These are phyloP conservation scores for Macrophomina tecta DNA, from an alignment of 2,329 filamentous ascomycete genomes.

Conservation along the genomic window DNA sequence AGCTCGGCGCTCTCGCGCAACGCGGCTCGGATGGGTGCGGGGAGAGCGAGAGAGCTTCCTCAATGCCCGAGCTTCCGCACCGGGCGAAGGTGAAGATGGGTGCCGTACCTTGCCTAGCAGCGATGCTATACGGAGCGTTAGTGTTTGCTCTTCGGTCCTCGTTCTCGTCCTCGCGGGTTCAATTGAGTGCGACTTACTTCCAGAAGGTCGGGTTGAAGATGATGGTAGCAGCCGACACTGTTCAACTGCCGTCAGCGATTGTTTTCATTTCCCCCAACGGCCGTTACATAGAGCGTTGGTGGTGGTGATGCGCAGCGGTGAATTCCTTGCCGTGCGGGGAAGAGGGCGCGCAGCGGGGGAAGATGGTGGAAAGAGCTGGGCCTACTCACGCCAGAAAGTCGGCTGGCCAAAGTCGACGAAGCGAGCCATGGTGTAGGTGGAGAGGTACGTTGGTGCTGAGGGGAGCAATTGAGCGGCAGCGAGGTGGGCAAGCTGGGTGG, in stretches of 20 bases:
- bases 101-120: conserved; percentile 75
- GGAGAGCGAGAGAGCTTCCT: neutral
- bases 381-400: conserved; percentile 53
- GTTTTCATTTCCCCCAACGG: neutral
- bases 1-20: neutral
- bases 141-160: conserved; percentile 16
- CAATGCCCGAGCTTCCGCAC: neutral
- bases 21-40: neutral
- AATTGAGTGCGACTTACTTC: conserved; percentile 73
- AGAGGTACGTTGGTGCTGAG: neutral
- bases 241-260: conserved; percentile 12
- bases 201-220: conserved; percentile 98
- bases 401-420: conserved; percentile 54
- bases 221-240: conserved; percentile 82
- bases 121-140: conserved; percentile 64
- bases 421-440: conserved; percentile 31
- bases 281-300: neutral
- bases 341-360: conserved; percentile 1
- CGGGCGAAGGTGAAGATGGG: conserved; percentile 27
- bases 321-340: neutral
- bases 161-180: neutral
- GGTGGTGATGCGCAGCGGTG: neutral
- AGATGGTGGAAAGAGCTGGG: neutral
- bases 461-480: neutral
- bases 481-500: neutral